Percentiles rank a stretch among this genome's conserved stretches.
Evolutionary conservation across 2,329 filamentous ascomycete species (phyloP).

Genomic region (Aspergillus flavus): DNA sequence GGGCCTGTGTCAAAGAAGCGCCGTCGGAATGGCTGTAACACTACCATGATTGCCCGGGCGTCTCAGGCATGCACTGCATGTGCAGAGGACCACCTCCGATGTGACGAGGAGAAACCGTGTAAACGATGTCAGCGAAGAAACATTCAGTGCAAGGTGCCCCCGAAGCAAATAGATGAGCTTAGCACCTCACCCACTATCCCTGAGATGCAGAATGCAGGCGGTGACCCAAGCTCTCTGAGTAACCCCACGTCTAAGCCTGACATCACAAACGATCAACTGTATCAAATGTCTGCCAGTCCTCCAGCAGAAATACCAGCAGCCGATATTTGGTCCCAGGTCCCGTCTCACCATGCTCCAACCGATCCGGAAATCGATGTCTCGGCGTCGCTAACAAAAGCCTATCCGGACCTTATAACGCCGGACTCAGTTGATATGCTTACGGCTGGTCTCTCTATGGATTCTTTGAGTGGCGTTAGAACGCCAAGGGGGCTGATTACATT

Average conservation of each 20-base stretch:
- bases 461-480: slow-evolving; percentile 10
- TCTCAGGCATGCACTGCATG: slow-evolving; percentile 32
- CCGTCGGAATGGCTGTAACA: slow-evolving; percentile 7
- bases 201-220: not conserved
- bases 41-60: slow-evolving; percentile 18
- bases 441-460: not conserved
- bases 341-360: not conserved
- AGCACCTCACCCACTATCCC: not conserved
- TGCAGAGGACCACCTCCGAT: slow-evolving; percentile 34
- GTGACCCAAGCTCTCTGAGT: not conserved
- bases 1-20: not conserved
- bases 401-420: not conserved
- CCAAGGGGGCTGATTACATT: slow-evolving; percentile 15
- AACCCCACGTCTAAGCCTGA: not conserved
- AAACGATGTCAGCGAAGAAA: slow-evolving; percentile 29
- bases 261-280: not conserved
- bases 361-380: not conserved
- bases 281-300: not conserved
- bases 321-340: not conserved
- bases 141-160: slow-evolving; percentile 14
- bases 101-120: slow-evolving; percentile 36
- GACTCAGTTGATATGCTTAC: not conserved
- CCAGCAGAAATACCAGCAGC: not conserved
- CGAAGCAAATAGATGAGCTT: not conserved
- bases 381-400: not conserved